phyloP scores from a whole-genome alignment of 495 filamentous ascomycete genomes.

The Sabuloglossum arenarium region DNA sequence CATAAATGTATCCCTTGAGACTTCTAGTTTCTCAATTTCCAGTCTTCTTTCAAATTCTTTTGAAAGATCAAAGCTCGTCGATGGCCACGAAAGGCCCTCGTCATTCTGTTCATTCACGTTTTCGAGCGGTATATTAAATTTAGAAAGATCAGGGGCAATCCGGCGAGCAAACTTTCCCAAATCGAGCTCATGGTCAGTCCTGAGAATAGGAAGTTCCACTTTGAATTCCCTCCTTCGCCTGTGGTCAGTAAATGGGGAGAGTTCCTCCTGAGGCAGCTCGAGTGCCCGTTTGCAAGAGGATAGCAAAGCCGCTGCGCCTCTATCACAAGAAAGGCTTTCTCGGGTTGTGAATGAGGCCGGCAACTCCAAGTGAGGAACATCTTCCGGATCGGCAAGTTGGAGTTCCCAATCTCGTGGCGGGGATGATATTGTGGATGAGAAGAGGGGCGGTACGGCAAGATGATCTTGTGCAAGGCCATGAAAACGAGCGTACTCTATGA shows the following conservation, averaged over 20 bases:
- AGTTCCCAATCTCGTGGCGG: neutral
- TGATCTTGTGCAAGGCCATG: slow-evolving; percentile 21
- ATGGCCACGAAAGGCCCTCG: slow-evolving; percentile 3
- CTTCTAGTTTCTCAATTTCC: slow-evolving; percentile 12
- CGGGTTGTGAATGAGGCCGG: slow-evolving; percentile 4
- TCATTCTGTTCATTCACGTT: slow-evolving; percentile 3
- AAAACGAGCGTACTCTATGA: slow-evolving; percentile 21
- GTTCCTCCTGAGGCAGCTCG: neutral
- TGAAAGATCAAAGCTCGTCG: neutral
- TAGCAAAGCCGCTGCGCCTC: slow-evolving; percentile 9
- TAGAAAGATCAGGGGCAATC: neutral
- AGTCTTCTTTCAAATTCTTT: slow-evolving; percentile 6
- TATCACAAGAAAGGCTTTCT: slow-evolving; percentile 14
- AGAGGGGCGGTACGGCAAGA: slow-evolving; percentile 4
- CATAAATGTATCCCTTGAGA: slow-evolving; percentile 10
- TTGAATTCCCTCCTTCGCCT: slow-evolving; percentile 16
- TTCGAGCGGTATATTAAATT: neutral
- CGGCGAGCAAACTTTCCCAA: slow-evolving; percentile 12
- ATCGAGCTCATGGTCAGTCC: slow-evolving; percentile 26
- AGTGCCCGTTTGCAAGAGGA: slow-evolving; percentile 8
- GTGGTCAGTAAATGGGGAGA: neutral
- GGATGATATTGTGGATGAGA: slow-evolving; percentile 5
- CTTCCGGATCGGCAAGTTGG: slow-evolving; percentile 7
- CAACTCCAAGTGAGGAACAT: slow-evolving; percentile 13
- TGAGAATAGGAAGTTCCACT: slow-evolving; percentile 29